Conservation (phyloP, 163 green algal genomes). For the Chlamydomonas reinhardtii region DNA sequence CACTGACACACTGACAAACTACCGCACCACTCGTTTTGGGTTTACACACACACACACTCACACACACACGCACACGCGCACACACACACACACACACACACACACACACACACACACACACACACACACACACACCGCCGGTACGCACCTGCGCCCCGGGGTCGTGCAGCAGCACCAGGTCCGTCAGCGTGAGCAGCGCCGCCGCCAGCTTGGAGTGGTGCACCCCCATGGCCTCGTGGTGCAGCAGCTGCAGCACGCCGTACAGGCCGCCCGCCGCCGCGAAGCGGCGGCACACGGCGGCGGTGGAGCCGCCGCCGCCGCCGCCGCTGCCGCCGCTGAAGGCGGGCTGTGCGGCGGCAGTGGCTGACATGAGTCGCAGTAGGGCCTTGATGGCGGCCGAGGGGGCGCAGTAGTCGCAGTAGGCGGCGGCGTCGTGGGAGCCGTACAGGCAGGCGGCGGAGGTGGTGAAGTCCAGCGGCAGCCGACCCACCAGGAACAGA, state of each 20-base stretch:
- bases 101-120: no score
- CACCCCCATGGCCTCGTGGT: slow-evolving; percentile 56
- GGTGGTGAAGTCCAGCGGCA: slow-evolving; percentile 45
- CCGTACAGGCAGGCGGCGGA: slow-evolving; percentile 54
- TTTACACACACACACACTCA: no score
- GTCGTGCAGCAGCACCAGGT: slow-evolving; percentile 41
- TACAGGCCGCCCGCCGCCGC: slow-evolving; percentile 49
- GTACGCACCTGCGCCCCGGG: slow-evolving; percentile 13
- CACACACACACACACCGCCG: no score
- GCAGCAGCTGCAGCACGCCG: slow-evolving; percentile 56
- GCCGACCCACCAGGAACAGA: slow-evolving; percentile 51
- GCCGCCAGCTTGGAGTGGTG: slow-evolving; percentile 61
- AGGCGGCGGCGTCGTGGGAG: slow-evolving; percentile 41
- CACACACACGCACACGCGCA: no score
- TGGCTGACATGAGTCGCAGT: slow-evolving; percentile 36
- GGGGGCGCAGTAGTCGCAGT: slow-evolving; percentile 58
- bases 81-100: no score
- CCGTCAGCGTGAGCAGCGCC: slow-evolving; percentile 49
- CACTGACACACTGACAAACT: no score
- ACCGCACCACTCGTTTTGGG: no score
- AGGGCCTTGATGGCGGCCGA: slow-evolving; percentile 50
- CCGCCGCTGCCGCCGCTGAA: neutral
- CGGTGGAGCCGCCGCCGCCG: neutral
- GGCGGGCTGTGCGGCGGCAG: neutral
- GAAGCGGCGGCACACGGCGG: slow-evolving; percentile 42